Evolutionary conservation across 306 rosid genomes (phyloP).

Genomic region (Astragalus glycyphyllos): DNA sequence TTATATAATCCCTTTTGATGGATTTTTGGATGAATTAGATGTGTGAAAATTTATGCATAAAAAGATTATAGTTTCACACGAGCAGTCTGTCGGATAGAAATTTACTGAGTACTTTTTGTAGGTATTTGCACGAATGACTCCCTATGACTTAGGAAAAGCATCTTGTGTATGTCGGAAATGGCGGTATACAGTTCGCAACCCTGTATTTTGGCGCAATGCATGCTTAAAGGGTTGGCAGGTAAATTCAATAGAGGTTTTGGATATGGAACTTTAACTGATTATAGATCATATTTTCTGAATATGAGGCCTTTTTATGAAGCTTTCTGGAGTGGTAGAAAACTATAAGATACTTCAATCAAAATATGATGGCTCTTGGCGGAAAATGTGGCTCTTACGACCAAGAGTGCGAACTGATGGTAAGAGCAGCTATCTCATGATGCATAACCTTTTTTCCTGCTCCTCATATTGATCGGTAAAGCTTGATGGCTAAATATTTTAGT

Average conservation of each 20-base stretch:
- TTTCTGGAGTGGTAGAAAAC: constrained; percentile 77
- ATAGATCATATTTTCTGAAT: constrained; percentile 40
- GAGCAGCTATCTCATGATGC: constrained; percentile 22
- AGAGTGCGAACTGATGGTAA: constrained; percentile 93
- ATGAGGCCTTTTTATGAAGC: constrained; percentile 53
- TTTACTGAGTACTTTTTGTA: constrained; percentile 37
- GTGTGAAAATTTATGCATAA: constrained; percentile 22
- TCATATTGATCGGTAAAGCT: constrained; percentile 1
- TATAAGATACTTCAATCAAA: constrained; percentile 76
- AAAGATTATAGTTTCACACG: constrained; percentile 20
- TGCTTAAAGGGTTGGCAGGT: constrained; percentile 99
- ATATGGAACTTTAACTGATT: constrained; percentile 29
- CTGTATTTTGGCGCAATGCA: constrained; percentile 91
- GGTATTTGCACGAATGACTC: constrained; percentile 86
- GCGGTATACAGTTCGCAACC: constrained; percentile 89
- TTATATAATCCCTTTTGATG: too few species aligned
- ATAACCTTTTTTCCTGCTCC: constrained; percentile 22
- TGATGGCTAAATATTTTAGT: constrained; percentile 15
- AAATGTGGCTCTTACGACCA: constrained; percentile 94
- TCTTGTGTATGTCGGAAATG: constrained; percentile 95
- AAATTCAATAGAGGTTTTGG: constrained; percentile 43
- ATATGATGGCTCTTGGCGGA: constrained; percentile 87
- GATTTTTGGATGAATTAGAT: constrained; percentile 3
- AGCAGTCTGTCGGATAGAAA: constrained; percentile 14
- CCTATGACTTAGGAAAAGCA: constrained; percentile 86